Percentiles rank a stretch among this genome's conserved stretches.
Conservation (phyloP, 805 yeast species). For the Pichia manshurica region DNA sequence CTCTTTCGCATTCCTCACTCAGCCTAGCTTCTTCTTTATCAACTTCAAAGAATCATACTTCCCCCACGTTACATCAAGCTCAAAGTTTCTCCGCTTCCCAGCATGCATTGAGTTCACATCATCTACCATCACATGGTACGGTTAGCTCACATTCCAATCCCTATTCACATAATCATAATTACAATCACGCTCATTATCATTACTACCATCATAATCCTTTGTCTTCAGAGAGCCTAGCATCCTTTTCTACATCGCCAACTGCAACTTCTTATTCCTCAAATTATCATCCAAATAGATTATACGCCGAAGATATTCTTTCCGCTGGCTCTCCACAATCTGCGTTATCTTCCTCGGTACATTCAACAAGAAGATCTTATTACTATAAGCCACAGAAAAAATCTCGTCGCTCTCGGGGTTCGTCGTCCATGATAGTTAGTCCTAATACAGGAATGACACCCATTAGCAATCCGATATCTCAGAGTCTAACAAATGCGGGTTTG, state of each 20-base stretch:
- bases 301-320: slow-evolving; percentile 8
- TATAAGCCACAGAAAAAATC: slow-evolving; percentile 18
- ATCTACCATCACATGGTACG: background rate
- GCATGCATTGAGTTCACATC: background rate
- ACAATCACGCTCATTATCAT: slow-evolving; percentile 4
- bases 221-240: background rate
- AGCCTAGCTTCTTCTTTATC: slow-evolving; percentile 8
- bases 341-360: slow-evolving; percentile 14
- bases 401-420: slow-evolving; percentile 14
- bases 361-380: slow-evolving; percentile 27
- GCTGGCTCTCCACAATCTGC: slow-evolving; percentile 8
- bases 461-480: background rate
- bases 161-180: slow-evolving; percentile 5
- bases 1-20: slow-evolving; percentile 15
- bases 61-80: slow-evolving; percentile 6
- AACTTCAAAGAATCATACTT: slow-evolving; percentile 7
- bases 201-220: slow-evolving; percentile 8
- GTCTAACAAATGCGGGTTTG: background rate
- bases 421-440: slow-evolving; percentile 8
- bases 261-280: slow-evolving; percentile 4
- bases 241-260: slow-evolving; percentile 14
- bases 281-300: slow-evolving; percentile 11
- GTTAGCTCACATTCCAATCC: background rate
- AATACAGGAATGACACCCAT: background rate
- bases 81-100: slow-evolving; percentile 6